Base-by-base conservation (phyloP, 208 protist genomes). In the Crithidia fasciculata region DNA sequence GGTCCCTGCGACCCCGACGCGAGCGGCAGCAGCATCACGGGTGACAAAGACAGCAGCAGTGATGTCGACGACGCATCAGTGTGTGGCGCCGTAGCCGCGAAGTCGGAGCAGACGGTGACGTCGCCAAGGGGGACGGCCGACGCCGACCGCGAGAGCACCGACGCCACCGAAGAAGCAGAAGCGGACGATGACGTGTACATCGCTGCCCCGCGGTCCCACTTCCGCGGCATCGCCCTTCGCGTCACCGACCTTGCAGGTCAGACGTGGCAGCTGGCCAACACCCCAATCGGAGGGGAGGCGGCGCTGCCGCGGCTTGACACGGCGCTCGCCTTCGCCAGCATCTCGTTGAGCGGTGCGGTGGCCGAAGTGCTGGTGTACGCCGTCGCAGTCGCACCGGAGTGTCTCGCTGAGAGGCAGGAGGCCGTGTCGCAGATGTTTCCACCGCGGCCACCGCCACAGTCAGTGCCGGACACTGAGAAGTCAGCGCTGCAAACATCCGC, bases 201-300 rank as follows among this genome's bases (percentile, higher is more conserved):
- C n/a, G 18, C 16, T 12, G n/a, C 9, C 4, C 44, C 54, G 5
- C 8, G 45, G 44, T 69, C 59, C 8, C 56, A 72, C 54, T 70
- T 73, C 58, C 40, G 69, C 69, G 64, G 76, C 50, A 71, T 73
- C 65, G 70, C 45, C 10, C 44, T 76, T 36, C 62, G 55, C 7
- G 41, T 59, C 1, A 40, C 43, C 47, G 71, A 76, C 45, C 6
- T 50, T 39, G n/a, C 71, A n/a, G 57, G 40, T 19, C 39, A 12
- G 37, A 59, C 54, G 49, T 77, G 57, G 57, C 57, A 63, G 63
- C 60, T 76, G 19, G 41, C 71, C 16, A 76, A 63, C 52, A 47
- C 52, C 5, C 60, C 54, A 3, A 63, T 68, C 39, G 62, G 59
- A n/a, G 39, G 58, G 0, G 19, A 5, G 6, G 18, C 43, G 39